Conservation (phyloP, 202 grass and related monocot species). For the Setaria viridis region DNA sequence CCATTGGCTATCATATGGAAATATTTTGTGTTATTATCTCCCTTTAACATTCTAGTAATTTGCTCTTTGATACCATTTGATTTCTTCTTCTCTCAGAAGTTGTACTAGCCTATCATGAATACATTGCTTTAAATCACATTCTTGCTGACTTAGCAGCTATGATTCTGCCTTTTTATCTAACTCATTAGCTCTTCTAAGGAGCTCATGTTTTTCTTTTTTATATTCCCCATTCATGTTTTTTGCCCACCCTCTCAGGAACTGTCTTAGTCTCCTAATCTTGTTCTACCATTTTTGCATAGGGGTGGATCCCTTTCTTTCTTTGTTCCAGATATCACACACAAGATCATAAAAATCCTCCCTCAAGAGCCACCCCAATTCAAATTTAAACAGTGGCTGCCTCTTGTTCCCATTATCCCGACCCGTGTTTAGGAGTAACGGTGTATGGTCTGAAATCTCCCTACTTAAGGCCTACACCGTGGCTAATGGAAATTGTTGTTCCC, state of each 20-base stretch:
- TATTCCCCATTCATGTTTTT: background rate
- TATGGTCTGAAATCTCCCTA: background rate
- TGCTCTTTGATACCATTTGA: background rate
- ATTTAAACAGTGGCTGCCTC: too few species aligned
- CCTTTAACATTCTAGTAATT: background rate
- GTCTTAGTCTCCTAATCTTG: background rate
- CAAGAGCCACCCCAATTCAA: too few species aligned
- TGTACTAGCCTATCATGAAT: background rate
- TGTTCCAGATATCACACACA: background rate
- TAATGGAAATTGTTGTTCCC: background rate
- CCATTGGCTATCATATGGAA: too few species aligned
- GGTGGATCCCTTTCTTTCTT: background rate
- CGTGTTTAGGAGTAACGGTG: too few species aligned
- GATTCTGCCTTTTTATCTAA: background rate
- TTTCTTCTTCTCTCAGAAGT: background rate
- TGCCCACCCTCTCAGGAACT: background rate
- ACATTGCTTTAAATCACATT: background rate
- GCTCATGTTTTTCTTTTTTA: background rate
- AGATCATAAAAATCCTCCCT: background rate
- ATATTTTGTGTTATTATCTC: background rate
- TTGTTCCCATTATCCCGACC: too few species aligned
- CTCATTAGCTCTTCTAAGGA: background rate
- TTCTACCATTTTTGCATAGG: background rate
- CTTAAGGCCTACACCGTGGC: background rate
- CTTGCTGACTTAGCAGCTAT: background rate